Evolutionary conservation across 2,329 filamentous ascomycete species (phyloP), one percentile per base, ranked within the genome.

Genomic region (Talaromyces marneffei): DNA sequence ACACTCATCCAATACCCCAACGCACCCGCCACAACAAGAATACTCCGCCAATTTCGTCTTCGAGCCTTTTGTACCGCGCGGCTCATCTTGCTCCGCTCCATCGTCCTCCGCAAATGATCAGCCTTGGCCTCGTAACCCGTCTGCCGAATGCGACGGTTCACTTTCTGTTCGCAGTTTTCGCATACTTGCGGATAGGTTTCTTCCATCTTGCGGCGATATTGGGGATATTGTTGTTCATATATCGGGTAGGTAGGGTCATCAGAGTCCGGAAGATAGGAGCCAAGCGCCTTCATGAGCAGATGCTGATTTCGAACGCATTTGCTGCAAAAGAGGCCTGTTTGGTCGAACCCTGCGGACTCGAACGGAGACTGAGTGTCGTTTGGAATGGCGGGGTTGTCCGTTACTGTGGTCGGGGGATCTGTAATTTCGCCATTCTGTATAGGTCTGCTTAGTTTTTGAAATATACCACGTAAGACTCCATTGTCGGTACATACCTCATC

Each of bases 271-370:
- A 95, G 83, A 74, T 95, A 97, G 62, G 93, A 87, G 3, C 91
- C 88, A 40, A 97, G 80, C 0, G 86, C 86, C 46, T 87, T 83
- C 35, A 87, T 88, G 66, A 92, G 86, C 6, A 97, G 80, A 60
- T 90, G 87, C 73, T 99, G 94, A 73, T 99, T 97, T 73, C 91
- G 91, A 57, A 92, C 78, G 70, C 94, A 99, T 60, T 83, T 88
- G 53, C 83, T 77, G 81, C 94, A 99, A 73, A 88, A 88, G 61
- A 83, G 74, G 40, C 74, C 74, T 25, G 75, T 72, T 53, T 76
- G 71, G 59, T 67, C 62, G 59, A 72, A 68, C 44, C 71, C 66
- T 60, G 65, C 59, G 40, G 71, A 67, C 63, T 73, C 65, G 62
- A 72, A 68, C 46, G 69, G 70, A 85, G 89, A 46, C 16, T 53